Conservation (phyloP, 1,139 yeast species). For the Candida sanyaensis region DNA sequence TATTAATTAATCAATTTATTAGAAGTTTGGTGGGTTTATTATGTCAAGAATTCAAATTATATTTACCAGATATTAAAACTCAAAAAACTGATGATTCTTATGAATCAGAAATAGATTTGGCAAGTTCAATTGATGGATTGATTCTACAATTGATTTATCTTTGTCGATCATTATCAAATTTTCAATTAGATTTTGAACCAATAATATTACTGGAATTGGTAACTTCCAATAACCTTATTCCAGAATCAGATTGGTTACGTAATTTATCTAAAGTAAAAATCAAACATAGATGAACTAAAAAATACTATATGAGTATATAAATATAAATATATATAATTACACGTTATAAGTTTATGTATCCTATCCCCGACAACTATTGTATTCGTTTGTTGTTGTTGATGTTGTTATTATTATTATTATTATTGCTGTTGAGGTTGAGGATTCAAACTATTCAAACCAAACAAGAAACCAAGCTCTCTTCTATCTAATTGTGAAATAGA, state of each 20-base stretch:
- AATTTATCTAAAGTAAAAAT: constrained; percentile 36
- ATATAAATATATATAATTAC: constrained; percentile 1
- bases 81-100: constrained; percentile 17
- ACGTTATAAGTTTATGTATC: background rate
- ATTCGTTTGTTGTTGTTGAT: no score
- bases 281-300: constrained; percentile 26
- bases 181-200: constrained; percentile 66
- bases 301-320: background rate
- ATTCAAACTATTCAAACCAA: constrained; percentile 56
- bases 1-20: constrained; percentile 33
- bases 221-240: constrained; percentile 22
- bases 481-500: constrained; percentile 66
- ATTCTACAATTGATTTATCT: constrained; percentile 75
- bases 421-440: no score
- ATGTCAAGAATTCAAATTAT: constrained; percentile 24
- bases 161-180: constrained; percentile 70
- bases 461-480: constrained; percentile 74
- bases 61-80: constrained; percentile 23
- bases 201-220: constrained; percentile 43
- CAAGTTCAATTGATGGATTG: constrained; percentile 58
- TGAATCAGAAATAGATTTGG: constrained; percentile 30
- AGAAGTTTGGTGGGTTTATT: constrained; percentile 32
- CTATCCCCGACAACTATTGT: no score
- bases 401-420: no score
- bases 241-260: constrained; percentile 38